Percentiles rank a stretch among this genome's conserved stretches.
phyloP scores from a whole-genome alignment of 352 stramenopile genomes.

The Phytophthora lateralis region DNA sequence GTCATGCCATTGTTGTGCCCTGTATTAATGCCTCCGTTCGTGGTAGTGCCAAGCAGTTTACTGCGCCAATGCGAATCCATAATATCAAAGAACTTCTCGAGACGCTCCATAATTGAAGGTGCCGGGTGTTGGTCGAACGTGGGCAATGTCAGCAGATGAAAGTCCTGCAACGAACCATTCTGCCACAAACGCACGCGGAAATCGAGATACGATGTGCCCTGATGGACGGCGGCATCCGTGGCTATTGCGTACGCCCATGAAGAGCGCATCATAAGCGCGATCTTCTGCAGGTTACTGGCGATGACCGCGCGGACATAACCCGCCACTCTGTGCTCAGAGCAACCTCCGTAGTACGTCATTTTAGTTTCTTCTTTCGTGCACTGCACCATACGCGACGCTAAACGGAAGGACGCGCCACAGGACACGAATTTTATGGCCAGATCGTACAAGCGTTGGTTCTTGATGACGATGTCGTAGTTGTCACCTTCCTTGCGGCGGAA shows the following conservation, averaged over 20 bases:
- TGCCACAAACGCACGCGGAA: conserved; percentile 64
- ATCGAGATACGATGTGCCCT: conserved; percentile 60
- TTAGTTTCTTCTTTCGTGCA: conserved; percentile 69
- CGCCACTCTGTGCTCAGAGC: conserved; percentile 52
- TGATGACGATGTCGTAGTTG: conserved; percentile 66
- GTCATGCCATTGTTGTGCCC: conserved; percentile 50
- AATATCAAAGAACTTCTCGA: conserved; percentile 50
- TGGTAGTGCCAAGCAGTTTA: conserved; percentile 61
- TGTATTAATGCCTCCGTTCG: conserved; percentile 45
- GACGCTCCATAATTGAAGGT: conserved; percentile 38
- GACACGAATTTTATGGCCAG: conserved; percentile 69
- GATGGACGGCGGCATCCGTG: conserved; percentile 54
- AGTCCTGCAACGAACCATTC: conserved; percentile 54
- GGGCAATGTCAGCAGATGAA: conserved; percentile 58
- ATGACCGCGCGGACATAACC: conserved; percentile 58
- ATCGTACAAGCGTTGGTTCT: conserved; percentile 71
- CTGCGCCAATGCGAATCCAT: conserved; percentile 55
- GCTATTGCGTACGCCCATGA: conserved; percentile 60
- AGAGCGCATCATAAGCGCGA: conserved; percentile 66
- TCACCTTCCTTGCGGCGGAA: conserved; percentile 48
- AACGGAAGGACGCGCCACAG: conserved; percentile 58
- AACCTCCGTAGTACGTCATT: conserved; percentile 51
- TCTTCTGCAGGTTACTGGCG: conserved; percentile 67
- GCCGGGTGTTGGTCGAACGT: conserved; percentile 49
- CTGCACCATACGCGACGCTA: conserved; percentile 60